Evolutionary conservation across 2,329 filamentous ascomycete species (phyloP).

Genomic region (Diaporthe citri): DNA sequence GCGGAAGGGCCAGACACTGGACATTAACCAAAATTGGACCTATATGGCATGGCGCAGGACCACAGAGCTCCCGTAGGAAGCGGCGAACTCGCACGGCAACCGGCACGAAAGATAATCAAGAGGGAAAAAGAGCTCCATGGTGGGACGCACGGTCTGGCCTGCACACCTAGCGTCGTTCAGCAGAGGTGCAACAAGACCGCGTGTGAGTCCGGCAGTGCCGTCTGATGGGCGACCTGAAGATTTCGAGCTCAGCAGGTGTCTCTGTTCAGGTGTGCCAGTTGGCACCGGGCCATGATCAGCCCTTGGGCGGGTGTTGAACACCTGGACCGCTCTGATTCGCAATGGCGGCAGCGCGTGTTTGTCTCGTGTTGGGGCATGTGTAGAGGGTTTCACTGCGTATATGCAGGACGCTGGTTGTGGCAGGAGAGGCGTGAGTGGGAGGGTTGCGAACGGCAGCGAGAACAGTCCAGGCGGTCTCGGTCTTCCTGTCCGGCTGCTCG

Average conservation of each 20-base stretch:
- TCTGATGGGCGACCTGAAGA: slow-evolving; percentile 21
- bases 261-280: slow-evolving; percentile 18
- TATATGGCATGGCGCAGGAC: not conserved
- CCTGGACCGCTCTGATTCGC: slow-evolving; percentile 21
- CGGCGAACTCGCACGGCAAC: not conserved
- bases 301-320: slow-evolving; percentile 11
- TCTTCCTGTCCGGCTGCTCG: not conserved
- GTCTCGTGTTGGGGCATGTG: slow-evolving; percentile 34
- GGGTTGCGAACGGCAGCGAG: not conserved
- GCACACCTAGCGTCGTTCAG: not conserved
- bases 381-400: slow-evolving; percentile 37
- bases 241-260: not conserved
- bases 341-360: slow-evolving; percentile 10
- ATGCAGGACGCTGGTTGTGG: slow-evolving; percentile 18
- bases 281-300: slow-evolving; percentile 35
- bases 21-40: slow-evolving; percentile 4
- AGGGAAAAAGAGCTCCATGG: not conserved
- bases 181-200: not conserved
- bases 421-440: slow-evolving; percentile 13
- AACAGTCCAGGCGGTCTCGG: not conserved
- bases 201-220: slow-evolving; percentile 27
- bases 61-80: not conserved
- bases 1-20: not conserved
- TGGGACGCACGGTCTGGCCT: not conserved
- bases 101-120: not conserved